phyloP scores from a whole-genome alignment of 208 protist species.

The Crithidia expoeki region DNA sequence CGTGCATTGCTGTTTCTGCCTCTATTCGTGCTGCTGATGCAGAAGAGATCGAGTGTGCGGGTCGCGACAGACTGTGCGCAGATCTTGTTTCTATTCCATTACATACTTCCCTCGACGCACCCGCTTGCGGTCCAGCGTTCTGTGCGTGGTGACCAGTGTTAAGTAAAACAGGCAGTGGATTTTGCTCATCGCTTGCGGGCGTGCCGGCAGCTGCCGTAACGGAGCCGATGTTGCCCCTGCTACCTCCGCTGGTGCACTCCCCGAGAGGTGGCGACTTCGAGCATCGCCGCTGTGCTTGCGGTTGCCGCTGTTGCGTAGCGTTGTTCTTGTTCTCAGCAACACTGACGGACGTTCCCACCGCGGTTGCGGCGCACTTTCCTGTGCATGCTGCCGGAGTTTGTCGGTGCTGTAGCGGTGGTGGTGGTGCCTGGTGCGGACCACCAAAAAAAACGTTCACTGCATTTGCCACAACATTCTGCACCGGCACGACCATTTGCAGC shows the following conservation, averaged over 20 bases:
- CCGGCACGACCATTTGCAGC: conserved; percentile 36
- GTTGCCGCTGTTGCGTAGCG: not conserved
- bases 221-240: not conserved
- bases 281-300: not conserved
- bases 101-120: too few species aligned
- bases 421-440: conserved; percentile 8
- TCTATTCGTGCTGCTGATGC: not conserved
- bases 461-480: conserved; percentile 64
- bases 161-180: not conserved
- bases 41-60: not conserved
- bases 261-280: conserved; percentile 6
- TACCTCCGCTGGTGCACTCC: conserved; percentile 1
- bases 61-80: not conserved
- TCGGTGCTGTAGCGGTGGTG: not conserved
- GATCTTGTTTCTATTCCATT: too few species aligned
- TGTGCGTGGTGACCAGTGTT: not conserved
- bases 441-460: conserved; percentile 51
- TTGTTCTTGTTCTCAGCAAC: not conserved
- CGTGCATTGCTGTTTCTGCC: not conserved
- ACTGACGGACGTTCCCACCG: too few species aligned
- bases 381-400: not conserved
- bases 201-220: not conserved
- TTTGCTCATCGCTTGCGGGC: not conserved
- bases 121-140: not conserved
- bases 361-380: too few species aligned